Evolutionary conservation across 192 early-diverging fungal species (phyloP).

Genomic region (Gonapodya prolifera): DNA sequence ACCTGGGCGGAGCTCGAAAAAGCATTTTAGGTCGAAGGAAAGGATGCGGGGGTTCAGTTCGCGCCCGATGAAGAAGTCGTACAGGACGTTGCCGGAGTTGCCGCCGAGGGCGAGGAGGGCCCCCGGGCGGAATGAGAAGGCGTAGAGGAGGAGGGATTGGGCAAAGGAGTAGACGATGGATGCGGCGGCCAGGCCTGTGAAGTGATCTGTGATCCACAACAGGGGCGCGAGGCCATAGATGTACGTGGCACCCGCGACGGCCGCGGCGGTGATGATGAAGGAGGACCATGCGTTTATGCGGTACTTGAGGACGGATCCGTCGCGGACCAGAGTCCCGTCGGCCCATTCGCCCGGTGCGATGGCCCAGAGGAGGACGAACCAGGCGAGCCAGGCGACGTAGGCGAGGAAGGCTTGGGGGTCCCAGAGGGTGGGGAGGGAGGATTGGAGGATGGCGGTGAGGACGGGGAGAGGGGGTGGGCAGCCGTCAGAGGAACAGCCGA

Average conservation of each 20-base stretch:
- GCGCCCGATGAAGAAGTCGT: constrained; percentile 93
- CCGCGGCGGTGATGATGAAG: constrained; percentile 15
- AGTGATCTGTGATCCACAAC: constrained; percentile 74
- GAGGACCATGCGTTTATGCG: constrained; percentile 57
- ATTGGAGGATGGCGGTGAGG: constrained; percentile 11
- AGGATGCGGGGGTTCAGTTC: constrained; percentile 88
- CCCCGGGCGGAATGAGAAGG: constrained; percentile 47
- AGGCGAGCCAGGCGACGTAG: constrained; percentile 55
- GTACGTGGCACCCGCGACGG: constrained; percentile 31
- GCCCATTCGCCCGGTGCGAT: constrained; percentile 51
- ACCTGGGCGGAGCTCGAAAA: constrained; percentile 86
- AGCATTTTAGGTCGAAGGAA: constrained; percentile 80
- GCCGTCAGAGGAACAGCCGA: constrained; percentile 32
- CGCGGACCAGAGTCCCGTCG: constrained; percentile 56
- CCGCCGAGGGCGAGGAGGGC: constrained; percentile 70
- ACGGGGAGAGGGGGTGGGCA: constrained; percentile 8
- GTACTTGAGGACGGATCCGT: constrained; percentile 63
- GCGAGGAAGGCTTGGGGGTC: constrained; percentile 33
- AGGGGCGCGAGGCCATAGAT: constrained; percentile 44
- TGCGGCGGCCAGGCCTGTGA: constrained; percentile 54
- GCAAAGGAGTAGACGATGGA: constrained; percentile 50
- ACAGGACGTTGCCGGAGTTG: constrained; percentile 79
- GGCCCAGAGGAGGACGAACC: constrained; percentile 51
- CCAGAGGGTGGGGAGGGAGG: constrained; percentile 20
- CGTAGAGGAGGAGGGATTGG: constrained; percentile 59